Base-by-base conservation (phyloP, 2,329 filamentous ascomycete genomes). In the Pseudocercospora vitis region DNA sequence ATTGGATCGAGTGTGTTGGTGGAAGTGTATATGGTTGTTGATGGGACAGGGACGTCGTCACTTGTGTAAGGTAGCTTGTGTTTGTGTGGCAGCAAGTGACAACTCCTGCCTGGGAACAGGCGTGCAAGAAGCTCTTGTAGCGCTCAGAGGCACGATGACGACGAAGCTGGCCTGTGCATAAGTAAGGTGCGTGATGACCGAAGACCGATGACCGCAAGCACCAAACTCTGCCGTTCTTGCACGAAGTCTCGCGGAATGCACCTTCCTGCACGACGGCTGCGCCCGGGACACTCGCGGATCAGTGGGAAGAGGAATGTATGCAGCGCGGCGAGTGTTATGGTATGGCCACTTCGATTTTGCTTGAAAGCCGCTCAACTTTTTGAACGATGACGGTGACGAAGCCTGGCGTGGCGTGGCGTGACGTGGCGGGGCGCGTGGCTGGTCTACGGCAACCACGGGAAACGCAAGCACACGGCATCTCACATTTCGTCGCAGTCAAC, bases 121-220 rank as follows among this genome's bases (percentile, higher is more conserved):
- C 6, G 26, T 7, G 26, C 26, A 7, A 7, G 6, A 29, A 6
- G 26, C 11, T 29, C 26, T 29, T 29, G 26, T 29, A 29, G 26
- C 6, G n/a, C n/a, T n/a, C 26, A 11, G 6, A 29, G 11, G 26
- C 26, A 7, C 26, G 26, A 29, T 29, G 26, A 29, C 26, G 26
- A 29, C 26, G 26, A 6, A 11, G 11, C 6, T 29, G 26, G 26
- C 26, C 26, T 29, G 26, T 29, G 26, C 26, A 7, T n/a, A n/a
- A n/a, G n/a, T n/a, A n/a, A n/a, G n/a, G n/a, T n/a, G n/a, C n/a
- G n/a, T n/a, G n/a, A n/a, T n/a, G n/a, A n/a, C n/a, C n/a, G n/a
- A n/a, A n/a, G 11, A 21, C 9, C 37, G 37, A 42, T 42, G 21
- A 42, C 37, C 24, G 37, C 37, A 42, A 42, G 37, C 37, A 21